Percentiles rank a stretch among this genome's conserved stretches.
Evolutionary conservation across 345 rosid species (phyloP).

Genomic region (Triadica sebifera): DNA sequence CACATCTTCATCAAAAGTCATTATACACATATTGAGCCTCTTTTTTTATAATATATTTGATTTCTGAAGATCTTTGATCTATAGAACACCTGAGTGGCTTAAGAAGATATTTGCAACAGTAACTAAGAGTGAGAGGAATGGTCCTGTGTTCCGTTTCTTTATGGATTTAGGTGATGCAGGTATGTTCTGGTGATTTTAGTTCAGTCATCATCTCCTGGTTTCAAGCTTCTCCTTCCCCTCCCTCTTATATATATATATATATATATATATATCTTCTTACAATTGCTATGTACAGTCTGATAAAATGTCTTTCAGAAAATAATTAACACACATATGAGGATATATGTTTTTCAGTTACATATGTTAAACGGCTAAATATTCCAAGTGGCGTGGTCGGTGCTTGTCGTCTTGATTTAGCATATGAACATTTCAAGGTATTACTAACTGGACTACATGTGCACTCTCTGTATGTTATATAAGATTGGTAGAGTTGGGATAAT

Average conservation of each 20-base stretch:
- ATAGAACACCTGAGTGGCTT: constrained; percentile 88
- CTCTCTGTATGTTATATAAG: constrained; percentile 10
- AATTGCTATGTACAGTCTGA: neutral
- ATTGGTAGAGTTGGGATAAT: constrained; percentile 3
- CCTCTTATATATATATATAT: too few relatives aligned
- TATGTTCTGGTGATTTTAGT: constrained; percentile 17
- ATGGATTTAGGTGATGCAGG: constrained; percentile 99
- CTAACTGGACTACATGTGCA: constrained; percentile 10
- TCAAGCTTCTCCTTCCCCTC: neutral
- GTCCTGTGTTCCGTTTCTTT: constrained; percentile 88
- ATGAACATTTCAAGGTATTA: constrained; percentile 92
- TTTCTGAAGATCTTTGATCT: constrained; percentile 16
- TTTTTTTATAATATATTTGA: neutral
- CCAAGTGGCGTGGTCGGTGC: constrained; percentile 97
- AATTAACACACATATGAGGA: constrained; percentile 10
- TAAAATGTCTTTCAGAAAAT: constrained; percentile 9
- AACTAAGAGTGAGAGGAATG: constrained; percentile 80
- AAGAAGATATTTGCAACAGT: constrained; percentile 77
- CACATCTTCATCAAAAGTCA: neutral
- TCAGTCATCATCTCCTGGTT: neutral
- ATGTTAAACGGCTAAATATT: constrained; percentile 79
- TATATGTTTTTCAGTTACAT: constrained; percentile 49
- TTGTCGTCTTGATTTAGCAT: constrained; percentile 97
- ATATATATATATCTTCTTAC: neutral
- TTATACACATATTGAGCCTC: neutral